Evolutionary conservation across 257 asterid species (phyloP).

Genomic region (Solanum ossicruentum): DNA sequence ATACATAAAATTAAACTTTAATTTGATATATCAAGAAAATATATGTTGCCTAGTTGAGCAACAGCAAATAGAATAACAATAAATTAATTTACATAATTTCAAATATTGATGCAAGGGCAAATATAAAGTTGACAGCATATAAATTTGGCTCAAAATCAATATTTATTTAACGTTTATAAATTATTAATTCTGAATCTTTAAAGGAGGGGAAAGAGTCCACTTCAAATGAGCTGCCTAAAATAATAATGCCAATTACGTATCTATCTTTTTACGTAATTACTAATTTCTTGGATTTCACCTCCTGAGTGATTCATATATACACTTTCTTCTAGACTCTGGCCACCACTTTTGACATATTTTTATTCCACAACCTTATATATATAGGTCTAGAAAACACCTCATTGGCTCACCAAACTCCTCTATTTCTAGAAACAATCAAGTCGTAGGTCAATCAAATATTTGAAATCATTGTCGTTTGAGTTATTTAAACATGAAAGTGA

Average conservation of each 20-base stretch:
- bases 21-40: neutral
- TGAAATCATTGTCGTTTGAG: neutral
- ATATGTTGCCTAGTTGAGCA: too few relatives aligned
- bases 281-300: neutral
- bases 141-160: too few relatives aligned
- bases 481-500: conserved; percentile 29
- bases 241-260: too few relatives aligned
- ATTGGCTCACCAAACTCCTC: neutral
- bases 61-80: too few relatives aligned
- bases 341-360: neutral
- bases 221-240: too few relatives aligned
- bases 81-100: neutral
- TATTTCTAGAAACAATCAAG: neutral
- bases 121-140: too few relatives aligned
- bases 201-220: too few relatives aligned
- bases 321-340: neutral
- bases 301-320: neutral
- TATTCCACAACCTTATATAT: neutral
- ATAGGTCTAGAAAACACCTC: neutral
- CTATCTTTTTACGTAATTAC: too few relatives aligned
- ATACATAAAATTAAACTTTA: neutral
- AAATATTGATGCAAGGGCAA: too few relatives aligned
- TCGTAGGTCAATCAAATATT: neutral
- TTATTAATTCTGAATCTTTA: too few relatives aligned
- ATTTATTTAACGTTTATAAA: too few relatives aligned